A percentile compares a stretch with the other conserved stretches of the same genome.
Evolutionary conservation across 2,329 filamentous ascomycete species (phyloP).

Genomic region (Fusarium sp.): DNA sequence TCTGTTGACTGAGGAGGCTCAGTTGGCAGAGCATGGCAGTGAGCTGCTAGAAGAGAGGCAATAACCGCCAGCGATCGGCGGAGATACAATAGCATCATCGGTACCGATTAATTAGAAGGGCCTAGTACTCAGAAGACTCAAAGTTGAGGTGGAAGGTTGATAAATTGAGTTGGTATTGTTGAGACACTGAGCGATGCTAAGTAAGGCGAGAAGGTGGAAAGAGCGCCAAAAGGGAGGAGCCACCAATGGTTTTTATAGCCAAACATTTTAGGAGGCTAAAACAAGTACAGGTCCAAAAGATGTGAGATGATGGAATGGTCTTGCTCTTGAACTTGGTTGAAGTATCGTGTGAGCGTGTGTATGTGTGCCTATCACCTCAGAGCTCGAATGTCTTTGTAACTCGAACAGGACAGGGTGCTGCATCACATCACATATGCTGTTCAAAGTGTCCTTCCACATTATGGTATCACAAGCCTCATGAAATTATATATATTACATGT

Average conservation of each 20-base stretch:
- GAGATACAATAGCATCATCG: slow-evolving; percentile 48
- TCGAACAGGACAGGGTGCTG: neutral
- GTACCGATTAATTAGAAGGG: neutral
- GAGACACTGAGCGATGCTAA: neutral
- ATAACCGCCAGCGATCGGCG: slow-evolving; percentile 47
- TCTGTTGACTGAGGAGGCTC: slow-evolving; percentile 2
- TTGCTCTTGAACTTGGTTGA: neutral
- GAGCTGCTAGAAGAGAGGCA: slow-evolving; percentile 45
- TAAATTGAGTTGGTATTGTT: neutral
- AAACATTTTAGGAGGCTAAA: neutral
- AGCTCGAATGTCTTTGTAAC: neutral
- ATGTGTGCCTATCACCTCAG: neutral
- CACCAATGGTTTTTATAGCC: neutral
- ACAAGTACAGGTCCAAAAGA: neutral
- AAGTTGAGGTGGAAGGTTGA: slow-evolving; percentile 4
- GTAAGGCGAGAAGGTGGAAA: neutral
- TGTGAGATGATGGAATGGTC: neutral
- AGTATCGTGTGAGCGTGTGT: neutral
- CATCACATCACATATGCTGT: slow-evolving; percentile 10
- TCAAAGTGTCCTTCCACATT: neutral
- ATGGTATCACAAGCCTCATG: neutral
- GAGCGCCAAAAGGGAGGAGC: neutral
- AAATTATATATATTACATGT: neutral
- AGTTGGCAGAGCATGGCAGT: slow-evolving; percentile 43
- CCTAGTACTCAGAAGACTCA: neutral